These are phyloP conservation scores for Lithohypha guttulata DNA, from an alignment of 2,329 filamentous ascomycete species.

Conservation along the genomic window DNA sequence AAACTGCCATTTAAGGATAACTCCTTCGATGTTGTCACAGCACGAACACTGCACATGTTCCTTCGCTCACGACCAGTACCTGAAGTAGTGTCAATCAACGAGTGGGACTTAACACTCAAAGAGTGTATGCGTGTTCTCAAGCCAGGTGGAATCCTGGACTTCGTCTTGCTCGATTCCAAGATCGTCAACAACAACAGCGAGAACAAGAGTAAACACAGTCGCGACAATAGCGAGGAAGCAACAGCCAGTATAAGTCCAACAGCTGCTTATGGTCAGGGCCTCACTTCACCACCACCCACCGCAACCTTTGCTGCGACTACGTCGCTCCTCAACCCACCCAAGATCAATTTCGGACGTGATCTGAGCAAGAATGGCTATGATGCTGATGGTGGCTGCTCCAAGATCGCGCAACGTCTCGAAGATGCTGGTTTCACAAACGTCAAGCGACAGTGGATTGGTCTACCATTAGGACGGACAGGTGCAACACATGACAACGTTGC, in stretches of 20 bases:
- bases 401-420: conserved; percentile 58
- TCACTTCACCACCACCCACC: conserved; percentile 27
- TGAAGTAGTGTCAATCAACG: conserved; percentile 57
- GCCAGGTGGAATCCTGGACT: conserved; percentile 86
- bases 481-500: conserved; percentile 14
- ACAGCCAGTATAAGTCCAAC: conserved; percentile 64
- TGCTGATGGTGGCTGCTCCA: conserved; percentile 68
- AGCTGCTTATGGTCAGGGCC: conserved; percentile 65
- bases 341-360: conserved; percentile 83
- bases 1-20: conserved; percentile 73
- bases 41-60: conserved; percentile 72
- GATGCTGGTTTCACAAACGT: conserved; percentile 68
- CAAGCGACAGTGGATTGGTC: conserved; percentile 76
- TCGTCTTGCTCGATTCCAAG: conserved; percentile 78
- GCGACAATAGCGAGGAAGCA: conserved; percentile 63
- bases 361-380: conserved; percentile 87
- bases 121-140: conserved; percentile 90
- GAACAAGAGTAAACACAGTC: background rate
- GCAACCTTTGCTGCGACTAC: background rate
- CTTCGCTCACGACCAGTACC: conserved; percentile 58
- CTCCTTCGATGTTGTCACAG: conserved; percentile 85
- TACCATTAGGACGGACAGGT: conserved; percentile 57
- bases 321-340: conserved; percentile 24
- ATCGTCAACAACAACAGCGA: conserved; percentile 34
- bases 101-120: conserved; percentile 73